A percentile compares a stretch with the other conserved stretches of the same genome.
phyloP scores from a whole-genome alignment of 2,329 filamentous ascomycete species.

The Pyricularia sp. region DNA sequence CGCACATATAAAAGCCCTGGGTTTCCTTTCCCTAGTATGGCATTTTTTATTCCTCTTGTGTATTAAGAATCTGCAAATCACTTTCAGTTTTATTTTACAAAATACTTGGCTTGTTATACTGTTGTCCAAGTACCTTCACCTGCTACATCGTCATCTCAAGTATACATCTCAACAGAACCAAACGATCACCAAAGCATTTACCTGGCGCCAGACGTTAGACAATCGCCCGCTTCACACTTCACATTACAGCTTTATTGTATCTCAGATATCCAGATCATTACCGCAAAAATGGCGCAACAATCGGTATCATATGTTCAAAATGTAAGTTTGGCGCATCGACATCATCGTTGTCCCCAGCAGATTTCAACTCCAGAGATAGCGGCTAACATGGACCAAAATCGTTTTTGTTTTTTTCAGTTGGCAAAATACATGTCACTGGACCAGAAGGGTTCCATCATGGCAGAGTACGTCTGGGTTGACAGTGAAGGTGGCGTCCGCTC shows the following conservation, averaged over 20 bases:
- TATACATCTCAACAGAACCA: background rate
- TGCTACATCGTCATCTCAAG: background rate
- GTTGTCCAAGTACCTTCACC: background rate
- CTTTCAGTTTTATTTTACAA: background rate
- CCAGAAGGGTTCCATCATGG: constrained; percentile 82
- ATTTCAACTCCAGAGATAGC: too few relatives aligned
- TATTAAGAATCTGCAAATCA: background rate
- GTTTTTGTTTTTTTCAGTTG: constrained; percentile 58
- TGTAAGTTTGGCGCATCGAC: background rate
- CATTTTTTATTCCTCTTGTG: background rate
- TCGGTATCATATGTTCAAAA: constrained; percentile 3
- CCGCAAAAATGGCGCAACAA: constrained; percentile 3
- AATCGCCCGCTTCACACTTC: background rate
- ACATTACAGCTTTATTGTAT: background rate
- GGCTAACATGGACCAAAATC: background rate
- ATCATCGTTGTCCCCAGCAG: background rate
- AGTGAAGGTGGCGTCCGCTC: constrained; percentile 74
- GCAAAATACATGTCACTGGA: constrained; percentile 86
- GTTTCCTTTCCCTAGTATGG: background rate
- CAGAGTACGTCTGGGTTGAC: constrained; percentile 72
- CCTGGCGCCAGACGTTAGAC: background rate
- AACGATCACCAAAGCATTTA: background rate
- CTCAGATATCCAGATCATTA: background rate
- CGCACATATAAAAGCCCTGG: background rate
- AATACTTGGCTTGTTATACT: background rate